Percentiles rank a stretch among this genome's conserved stretches.
Evolutionary conservation across 331 rosid species (phyloP).

Genomic region (Saraca asoca): DNA sequence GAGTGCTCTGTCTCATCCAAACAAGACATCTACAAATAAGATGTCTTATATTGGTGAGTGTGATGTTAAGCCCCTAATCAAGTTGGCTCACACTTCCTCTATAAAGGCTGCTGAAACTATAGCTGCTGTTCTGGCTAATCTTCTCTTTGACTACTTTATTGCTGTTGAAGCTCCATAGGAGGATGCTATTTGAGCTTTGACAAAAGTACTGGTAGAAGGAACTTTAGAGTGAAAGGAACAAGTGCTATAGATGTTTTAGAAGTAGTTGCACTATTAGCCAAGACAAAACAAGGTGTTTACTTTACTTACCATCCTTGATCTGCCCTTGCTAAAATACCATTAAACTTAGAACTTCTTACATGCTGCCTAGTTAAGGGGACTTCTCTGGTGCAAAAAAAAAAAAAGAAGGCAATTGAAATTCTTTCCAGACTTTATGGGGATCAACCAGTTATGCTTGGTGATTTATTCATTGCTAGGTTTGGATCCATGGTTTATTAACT

Average conservation of each 20-base stretch:
- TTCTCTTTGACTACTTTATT: constrained; percentile 72
- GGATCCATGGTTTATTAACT: no score
- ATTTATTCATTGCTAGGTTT: no score
- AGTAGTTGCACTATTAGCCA: no score
- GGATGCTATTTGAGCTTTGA: constrained; percentile 83
- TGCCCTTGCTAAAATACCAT: constrained; percentile 68
- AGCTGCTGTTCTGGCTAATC: no score
- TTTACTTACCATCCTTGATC: no score
- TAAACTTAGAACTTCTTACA: constrained; percentile 71
- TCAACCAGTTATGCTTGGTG: no score
- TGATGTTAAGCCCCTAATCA: constrained; percentile 79
- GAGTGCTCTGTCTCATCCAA: constrained; percentile 85
- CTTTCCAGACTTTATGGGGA: constrained; percentile 80
- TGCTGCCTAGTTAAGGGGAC: constrained; percentile 85
- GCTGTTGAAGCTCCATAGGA: constrained; percentile 78
- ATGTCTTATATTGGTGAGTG: constrained; percentile 77
- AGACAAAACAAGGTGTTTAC: no score
- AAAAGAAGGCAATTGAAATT: constrained; percentile 87
- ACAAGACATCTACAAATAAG: constrained; percentile 60
- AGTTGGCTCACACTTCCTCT: constrained; percentile 87
- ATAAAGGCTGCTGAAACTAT: constrained; percentile 88
- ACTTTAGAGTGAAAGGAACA: constrained; percentile 58
- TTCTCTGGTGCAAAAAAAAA: constrained; percentile 61
- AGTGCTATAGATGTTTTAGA: constrained; percentile 73
- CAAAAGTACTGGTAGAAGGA: constrained; percentile 81